Conservation (phyloP, 2,329 filamentous ascomycete species). For the Dothistroma septosporum region DNA sequence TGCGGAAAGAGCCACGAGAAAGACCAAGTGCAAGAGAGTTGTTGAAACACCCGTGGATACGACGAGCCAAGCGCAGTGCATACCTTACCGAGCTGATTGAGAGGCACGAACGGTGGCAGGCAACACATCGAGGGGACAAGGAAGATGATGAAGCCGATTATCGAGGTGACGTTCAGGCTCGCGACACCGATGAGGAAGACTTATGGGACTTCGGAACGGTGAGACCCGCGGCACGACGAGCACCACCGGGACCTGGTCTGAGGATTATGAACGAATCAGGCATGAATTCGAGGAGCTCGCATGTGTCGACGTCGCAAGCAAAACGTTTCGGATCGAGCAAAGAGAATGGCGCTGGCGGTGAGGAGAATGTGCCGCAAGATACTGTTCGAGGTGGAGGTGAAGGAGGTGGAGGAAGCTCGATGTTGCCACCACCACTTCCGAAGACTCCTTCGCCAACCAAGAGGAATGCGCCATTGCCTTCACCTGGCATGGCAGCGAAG, state of each 20-base stretch:
- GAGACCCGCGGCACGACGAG: conserved; percentile 59
- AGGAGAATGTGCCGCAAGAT: conserved; percentile 32
- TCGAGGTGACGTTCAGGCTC: conserved; percentile 41
- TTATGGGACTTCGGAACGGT: conserved; percentile 99
- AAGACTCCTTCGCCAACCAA: conserved; percentile 44
- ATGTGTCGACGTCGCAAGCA: conserved; percentile 40
- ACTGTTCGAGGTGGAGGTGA: conserved; percentile 11
- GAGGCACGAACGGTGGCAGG: conserved; percentile 79
- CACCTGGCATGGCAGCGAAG: conserved; percentile 40
- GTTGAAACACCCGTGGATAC: conserved; percentile 83
- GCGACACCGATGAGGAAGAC: conserved; percentile 66
- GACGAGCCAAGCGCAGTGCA: conserved; percentile 89
- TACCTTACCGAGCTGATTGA: conserved; percentile 96
- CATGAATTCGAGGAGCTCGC: conserved; percentile 63
- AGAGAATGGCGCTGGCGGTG: conserved; percentile 33
- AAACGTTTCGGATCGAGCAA: conserved; percentile 32
- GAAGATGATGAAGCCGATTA: conserved; percentile 59
- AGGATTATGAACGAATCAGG: conserved; percentile 75
- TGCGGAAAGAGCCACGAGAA: conserved; percentile 85
- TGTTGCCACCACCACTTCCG: conserved; percentile 35
- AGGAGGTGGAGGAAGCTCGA: conserved; percentile 21
- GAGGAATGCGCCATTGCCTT: conserved; percentile 32
- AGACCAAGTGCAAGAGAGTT: conserved; percentile 82
- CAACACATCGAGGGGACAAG: conserved; percentile 68
- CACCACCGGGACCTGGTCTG: conserved; percentile 60